Evolutionary conservation across 1,139 yeast species (phyloP), one percentile per base, ranked within the genome.

Genomic region (Candida glucosophila): DNA sequence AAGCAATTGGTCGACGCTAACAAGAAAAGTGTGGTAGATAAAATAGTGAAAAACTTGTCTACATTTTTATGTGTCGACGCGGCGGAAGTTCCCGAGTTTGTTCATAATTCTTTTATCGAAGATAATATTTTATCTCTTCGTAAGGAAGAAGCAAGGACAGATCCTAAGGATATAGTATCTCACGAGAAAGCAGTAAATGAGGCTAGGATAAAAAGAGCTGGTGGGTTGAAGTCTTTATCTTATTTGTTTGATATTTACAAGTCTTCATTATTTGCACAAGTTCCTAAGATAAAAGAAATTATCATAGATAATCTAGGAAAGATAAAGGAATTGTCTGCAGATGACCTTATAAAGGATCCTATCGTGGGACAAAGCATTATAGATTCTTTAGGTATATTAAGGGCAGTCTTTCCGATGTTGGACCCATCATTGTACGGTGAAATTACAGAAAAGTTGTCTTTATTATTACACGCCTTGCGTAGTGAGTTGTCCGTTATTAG

Each of bases 1-100:
- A 47, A 57, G 16, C 67, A 71, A 39, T 67, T 92, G 35, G 60
- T 74, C 21, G 50, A 49, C 1, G 58, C 57, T 8, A 75, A 73
- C 7, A 86, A 88, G 42, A 52, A 52, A 12, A 76, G 77, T 21
- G 93, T 92, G 3, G 77, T 90, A 3, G 94, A 85, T 41, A 92
- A 90, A 47, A 79, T 90, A 37, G 73, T 83, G 27, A 88, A 85
- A 47, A 92, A 92, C 44, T 58, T 92, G 29, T 83, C 96, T 55
- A 95, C 93, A 1, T 90, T 90, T 47, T 51, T 90, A 25, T 90
- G 98, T 58, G 96, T 88, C 21, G 98, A 90, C 49, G 85, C 95
- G 0, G 73, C 92, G 5, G 97, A 88, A 49, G 96, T 90, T 18
- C 98, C 98, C 3, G 97, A 86, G 44, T 90, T 83, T 45, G 67